These are phyloP conservation scores for Wickerhamomyces strasburgensis DNA, from an alignment of 805 yeast genomes.

Conservation along the genomic window DNA sequence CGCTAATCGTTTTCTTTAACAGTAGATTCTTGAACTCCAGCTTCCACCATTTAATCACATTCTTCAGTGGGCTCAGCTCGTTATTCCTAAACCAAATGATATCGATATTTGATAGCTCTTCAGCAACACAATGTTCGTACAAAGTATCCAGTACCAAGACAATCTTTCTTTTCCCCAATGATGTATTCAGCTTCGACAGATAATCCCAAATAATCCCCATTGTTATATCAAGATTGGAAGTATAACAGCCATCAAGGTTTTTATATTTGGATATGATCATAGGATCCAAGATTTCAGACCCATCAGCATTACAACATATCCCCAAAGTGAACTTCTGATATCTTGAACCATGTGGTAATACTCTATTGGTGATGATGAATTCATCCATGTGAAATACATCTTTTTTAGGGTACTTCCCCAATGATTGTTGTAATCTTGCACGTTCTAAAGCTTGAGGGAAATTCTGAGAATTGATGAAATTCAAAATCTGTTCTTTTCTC, in stretches of 20 bases:
- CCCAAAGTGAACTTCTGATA: conserved; percentile 14
- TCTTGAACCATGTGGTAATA: conserved; percentile 15
- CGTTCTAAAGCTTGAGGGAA: conserved; percentile 6
- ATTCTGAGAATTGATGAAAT: conserved; percentile 17
- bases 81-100: conserved; percentile 27
- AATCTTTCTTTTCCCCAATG: conserved; percentile 17
- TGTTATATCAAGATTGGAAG: conserved; percentile 17
- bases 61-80: conserved; percentile 5
- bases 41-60: conserved; percentile 11
- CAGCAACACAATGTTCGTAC: conserved; percentile 33
- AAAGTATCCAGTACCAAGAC: conserved; percentile 30
- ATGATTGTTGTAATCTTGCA: conserved; percentile 16
- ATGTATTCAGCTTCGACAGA: conserved; percentile 13
- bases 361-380: conserved; percentile 21
- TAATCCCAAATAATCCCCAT: conserved; percentile 22
- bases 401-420: conserved; percentile 16
- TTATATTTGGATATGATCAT: conserved; percentile 10
- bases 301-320: conserved; percentile 18
- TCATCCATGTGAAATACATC: conserved; percentile 36
- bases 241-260: conserved; percentile 9
- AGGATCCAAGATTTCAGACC: conserved; percentile 17
- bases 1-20: conserved; percentile 7
- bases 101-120: conserved; percentile 26
- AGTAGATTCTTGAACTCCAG: conserved; percentile 11
- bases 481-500: conserved; percentile 25